Conservation (phyloP, 176 grass and related monocot genomes). For the Alloteropsis semialata region DNA sequence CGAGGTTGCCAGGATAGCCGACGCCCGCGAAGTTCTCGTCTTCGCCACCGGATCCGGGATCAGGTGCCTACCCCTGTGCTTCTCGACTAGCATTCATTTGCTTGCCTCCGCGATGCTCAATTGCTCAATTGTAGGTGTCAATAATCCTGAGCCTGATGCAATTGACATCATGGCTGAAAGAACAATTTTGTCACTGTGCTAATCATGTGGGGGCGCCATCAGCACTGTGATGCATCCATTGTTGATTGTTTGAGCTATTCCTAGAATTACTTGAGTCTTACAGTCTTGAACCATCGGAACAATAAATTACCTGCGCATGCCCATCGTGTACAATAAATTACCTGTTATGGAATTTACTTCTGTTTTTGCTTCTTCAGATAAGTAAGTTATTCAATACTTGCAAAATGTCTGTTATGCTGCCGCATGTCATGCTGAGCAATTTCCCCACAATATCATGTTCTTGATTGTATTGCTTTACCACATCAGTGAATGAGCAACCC, state of each 20-base stretch:
- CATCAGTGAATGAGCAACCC: not conserved
- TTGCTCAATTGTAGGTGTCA: not conserved
- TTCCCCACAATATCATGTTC: not conserved
- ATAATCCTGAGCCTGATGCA: not conserved
- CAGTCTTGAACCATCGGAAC: not conserved
- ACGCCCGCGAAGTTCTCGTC: slow-evolving; percentile 45
- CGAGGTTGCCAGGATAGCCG: slow-evolving; percentile 36
- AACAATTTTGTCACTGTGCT: not conserved
- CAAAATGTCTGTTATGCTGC: not conserved
- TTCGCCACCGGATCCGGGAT: slow-evolving; percentile 85
- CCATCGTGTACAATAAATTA: not conserved
- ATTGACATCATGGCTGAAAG: not conserved
- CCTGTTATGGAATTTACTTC: not conserved
- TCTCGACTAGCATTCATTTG: not conserved
- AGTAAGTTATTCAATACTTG: not conserved
- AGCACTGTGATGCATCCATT: not conserved
- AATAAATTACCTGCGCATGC: not conserved
- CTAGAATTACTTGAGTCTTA: not conserved
- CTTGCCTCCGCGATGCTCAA: not conserved
- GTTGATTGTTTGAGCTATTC: not conserved
- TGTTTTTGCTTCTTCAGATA: not conserved
- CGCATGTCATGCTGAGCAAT: not conserved
- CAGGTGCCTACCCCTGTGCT: slow-evolving; percentile 36
- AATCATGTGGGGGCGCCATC: not conserved
- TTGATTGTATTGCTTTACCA: not conserved